Evolutionary conservation across 2,329 filamentous ascomycete species (phyloP).

Genomic region (Xylaria polymorpha): DNA sequence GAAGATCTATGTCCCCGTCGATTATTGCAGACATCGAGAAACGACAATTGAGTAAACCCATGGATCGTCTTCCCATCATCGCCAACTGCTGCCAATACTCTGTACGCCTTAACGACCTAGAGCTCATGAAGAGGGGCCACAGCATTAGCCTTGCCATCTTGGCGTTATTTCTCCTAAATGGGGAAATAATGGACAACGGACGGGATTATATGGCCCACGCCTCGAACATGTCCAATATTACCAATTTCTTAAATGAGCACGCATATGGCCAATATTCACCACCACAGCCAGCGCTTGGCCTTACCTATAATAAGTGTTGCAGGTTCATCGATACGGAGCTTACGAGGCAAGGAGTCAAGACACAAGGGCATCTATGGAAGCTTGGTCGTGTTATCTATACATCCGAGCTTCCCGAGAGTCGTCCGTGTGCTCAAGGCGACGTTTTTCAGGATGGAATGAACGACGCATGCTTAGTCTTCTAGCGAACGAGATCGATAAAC

Average conservation of each 20-base stretch:
- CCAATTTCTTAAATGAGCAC: constrained; percentile 2
- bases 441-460: not conserved
- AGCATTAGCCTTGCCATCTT: constrained; percentile 29
- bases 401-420: not conserved
- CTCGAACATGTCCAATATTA: not conserved
- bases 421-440: not conserved
- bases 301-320: constrained; percentile 32
- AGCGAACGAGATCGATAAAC: not conserved
- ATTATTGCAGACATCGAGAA: constrained; percentile 18
- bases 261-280: constrained; percentile 6
- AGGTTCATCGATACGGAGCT: constrained; percentile 24
- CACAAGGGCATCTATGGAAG: constrained; percentile 31
- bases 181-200: constrained; percentile 27
- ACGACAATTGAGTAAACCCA: not conserved
- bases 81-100: constrained; percentile 32
- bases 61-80: constrained; percentile 28
- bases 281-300: constrained; percentile 51
- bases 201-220: not conserved
- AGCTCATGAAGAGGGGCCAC: not conserved
- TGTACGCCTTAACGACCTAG: constrained; percentile 1
- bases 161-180: constrained; percentile 29
- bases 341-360: not conserved
- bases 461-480: not conserved
- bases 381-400: not conserved
- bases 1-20: not conserved